Evolutionary conservation across 805 yeast genomes (phyloP), one percentile per base, ranked within the genome.

Genomic region (Wickerhamomyces bovis): DNA sequence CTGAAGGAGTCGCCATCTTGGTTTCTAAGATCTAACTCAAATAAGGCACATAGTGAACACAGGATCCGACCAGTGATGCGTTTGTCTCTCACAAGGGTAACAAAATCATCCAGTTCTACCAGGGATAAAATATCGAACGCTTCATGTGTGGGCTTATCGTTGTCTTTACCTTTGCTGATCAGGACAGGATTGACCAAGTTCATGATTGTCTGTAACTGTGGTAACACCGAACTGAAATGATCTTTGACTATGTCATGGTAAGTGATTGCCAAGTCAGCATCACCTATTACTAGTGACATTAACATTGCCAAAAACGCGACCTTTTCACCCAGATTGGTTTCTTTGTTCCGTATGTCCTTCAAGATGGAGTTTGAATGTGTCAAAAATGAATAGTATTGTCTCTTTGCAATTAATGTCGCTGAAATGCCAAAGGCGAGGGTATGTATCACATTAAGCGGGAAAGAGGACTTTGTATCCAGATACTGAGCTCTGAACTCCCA

Each of bases 21-120:
- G 18, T 43, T 48, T 43, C 61, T 50, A 38, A 50, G 39, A 18
- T 40, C 46, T 30, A 53, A 50, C 42, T 69, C 72, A 38, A 61
- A 58, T n/a, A 46, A 45, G 1, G 60, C 68, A 53, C 71, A 69
- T 36, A 67, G 44, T 15, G 64, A 59, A 50, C 70, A 65, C 6
- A 67, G 47, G 10, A 64, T 65, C 38, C 70, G 57, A 6, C 67
- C 69, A 3, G 72, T 68, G 8, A 69, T 59, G 10, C 50, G 49
- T 16, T 58, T 58, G 3, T 57, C 50, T 38, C 60, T 53, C 4
- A 61, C 57, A 36, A 64, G 45, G 1, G 51, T 53, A 16, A 58
- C 48, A 5, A 67, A 22, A 6, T 55, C 53, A 20, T 58, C 62
- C 18, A 66, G 43, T 15, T 44, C 35, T 7, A 11, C 13, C 10